These are phyloP conservation scores for Talaromyces rugulosus DNA, from an alignment of 2,329 filamentous ascomycete genomes.

Conservation along the genomic window DNA sequence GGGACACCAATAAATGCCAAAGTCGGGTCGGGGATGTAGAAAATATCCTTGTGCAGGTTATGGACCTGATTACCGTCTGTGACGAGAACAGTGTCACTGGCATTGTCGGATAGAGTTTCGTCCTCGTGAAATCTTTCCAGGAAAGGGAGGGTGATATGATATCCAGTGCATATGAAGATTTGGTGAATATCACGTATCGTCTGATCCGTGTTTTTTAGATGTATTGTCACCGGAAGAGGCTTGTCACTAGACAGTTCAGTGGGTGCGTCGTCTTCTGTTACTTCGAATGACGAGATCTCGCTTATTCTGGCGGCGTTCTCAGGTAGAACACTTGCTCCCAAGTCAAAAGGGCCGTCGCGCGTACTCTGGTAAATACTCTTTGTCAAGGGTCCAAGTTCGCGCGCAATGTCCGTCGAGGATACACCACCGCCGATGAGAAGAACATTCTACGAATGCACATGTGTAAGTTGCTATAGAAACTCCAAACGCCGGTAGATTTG, in stretches of 20 bases:
- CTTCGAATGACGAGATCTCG: slow-evolving; percentile 48
- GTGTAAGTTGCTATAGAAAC: slow-evolving; percentile 39
- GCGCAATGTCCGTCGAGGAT: slow-evolving; percentile 53
- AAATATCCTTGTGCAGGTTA: slow-evolving; percentile 67
- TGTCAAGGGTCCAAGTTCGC: slow-evolving; percentile 46
- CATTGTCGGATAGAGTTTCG: slow-evolving; percentile 41
- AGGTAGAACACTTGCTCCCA: slow-evolving; percentile 52
- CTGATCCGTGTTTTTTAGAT: slow-evolving; percentile 49
- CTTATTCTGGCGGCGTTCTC: slow-evolving; percentile 50
- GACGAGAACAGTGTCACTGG: slow-evolving; percentile 53
- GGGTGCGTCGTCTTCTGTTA: not conserved
- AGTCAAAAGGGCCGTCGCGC: slow-evolving; percentile 58
- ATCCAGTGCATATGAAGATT: slow-evolving; percentile 65
- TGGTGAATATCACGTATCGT: slow-evolving; percentile 54
- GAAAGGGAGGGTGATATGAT: slow-evolving; percentile 65
- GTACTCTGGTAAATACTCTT: slow-evolving; percentile 52
- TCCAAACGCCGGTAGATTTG: not conserved
- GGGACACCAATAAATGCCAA: slow-evolving; percentile 62
- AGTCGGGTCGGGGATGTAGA: slow-evolving; percentile 64
- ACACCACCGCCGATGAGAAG: slow-evolving; percentile 55
- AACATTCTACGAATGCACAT: slow-evolving; percentile 40
- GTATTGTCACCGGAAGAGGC: slow-evolving; percentile 48
- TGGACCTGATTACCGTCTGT: slow-evolving; percentile 61
- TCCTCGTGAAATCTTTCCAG: slow-evolving; percentile 50
- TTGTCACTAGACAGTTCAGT: not conserved